Evolutionary conservation across 805 yeast genomes (phyloP), one percentile per base, ranked within the genome.

Genomic region (Isabelozyma pseudorhagii): DNA sequence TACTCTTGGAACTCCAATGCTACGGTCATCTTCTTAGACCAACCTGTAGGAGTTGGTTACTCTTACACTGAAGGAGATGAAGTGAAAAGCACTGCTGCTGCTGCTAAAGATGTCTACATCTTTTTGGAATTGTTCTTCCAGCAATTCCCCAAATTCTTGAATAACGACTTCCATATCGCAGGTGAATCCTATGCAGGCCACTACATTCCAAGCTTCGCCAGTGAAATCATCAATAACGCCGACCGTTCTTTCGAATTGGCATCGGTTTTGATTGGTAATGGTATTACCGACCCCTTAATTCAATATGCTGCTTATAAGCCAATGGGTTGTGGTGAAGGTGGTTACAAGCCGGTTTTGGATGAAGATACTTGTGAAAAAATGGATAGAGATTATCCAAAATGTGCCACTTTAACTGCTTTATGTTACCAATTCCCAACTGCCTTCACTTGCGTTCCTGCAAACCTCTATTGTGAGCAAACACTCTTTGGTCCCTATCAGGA

Each of bases 151-250:
- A 80, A 89, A 61, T 83, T 83, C 64, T 42, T 48, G 8, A 61
- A 74, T 31, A 67, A 77, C 49, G 81, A 79, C 46, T 87, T 91
- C 80, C 96, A 90, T 68, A 87, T 91, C 64, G 86, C 97, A 42
- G 97, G 97, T 57, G 97, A 91, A 66, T 87, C 96, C 8, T 91
- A 92, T 62, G 97, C 93, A 15, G 97, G 97, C 46, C 96, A 90
- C 64, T 92, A 93, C 71, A 87, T 92, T 56, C 99, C 99, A 17
- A 88, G 80, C 8, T 88, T 91, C 69, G 96, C 96, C 7, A 66
- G 81, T 50, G 96, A 89, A 67, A 89, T 91, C 58, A 71, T 89
- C 59, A 73, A 80, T 39, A 89, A 87, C 60, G 75, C 79, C 21
- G 85, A 84, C 52, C 69, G 74, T 56, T 57, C 68, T 8, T 70